Evolutionary conservation across 2,329 filamentous ascomycete genomes (phyloP), one percentile per base, ranked within the genome.

Genomic region (Corniculantispora saksenae): DNA sequence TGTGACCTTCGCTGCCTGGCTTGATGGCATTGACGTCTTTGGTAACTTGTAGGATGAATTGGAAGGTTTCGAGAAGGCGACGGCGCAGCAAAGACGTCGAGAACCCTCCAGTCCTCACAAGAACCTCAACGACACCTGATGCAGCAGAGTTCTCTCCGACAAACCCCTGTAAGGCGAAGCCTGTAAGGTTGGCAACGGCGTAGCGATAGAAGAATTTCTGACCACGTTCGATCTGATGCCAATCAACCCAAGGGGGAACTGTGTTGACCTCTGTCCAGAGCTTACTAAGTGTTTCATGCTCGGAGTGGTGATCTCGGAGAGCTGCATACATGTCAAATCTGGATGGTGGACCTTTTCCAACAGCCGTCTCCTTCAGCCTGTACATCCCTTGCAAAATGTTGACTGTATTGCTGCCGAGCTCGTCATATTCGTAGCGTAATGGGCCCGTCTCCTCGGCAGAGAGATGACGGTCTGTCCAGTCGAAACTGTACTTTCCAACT

Each of bases 41-140:
- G 5, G 90, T 90, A 57, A 91, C 89, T 73, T 93, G 88, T 7
- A 93, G 82, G 15, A 92, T 86, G 74, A 92, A 89, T 73, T 93
- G 91, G 2, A 89, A 89, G 1, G 91, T 94, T 75, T 94, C 90
- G 32, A 83, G 76, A 17, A 84, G 78, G 4, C 91, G 82, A 19
- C 86, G 84, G 65, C 86, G 83, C 5, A 90, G 89, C 3, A 91
- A 87, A 68, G 87, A 86, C 1, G 85, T 83, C 15, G 85, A 85
- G 74, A 94, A 94, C 0, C 91, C 91, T 15, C 91, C 91, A 0
- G 91, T 94, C 23, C 90, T 82, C 3, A 88, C 83, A 13, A 94
- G 81, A 0, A 90, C 92, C 74, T 94, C 90, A 12, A 91, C 90
- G 0, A 93, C 87, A 40, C 91, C 82, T 9, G 84, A 85, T n/a